These are phyloP conservation scores for Aspergillus asperescens DNA, from an alignment of 495 filamentous ascomycete species.

Conservation along the genomic window DNA sequence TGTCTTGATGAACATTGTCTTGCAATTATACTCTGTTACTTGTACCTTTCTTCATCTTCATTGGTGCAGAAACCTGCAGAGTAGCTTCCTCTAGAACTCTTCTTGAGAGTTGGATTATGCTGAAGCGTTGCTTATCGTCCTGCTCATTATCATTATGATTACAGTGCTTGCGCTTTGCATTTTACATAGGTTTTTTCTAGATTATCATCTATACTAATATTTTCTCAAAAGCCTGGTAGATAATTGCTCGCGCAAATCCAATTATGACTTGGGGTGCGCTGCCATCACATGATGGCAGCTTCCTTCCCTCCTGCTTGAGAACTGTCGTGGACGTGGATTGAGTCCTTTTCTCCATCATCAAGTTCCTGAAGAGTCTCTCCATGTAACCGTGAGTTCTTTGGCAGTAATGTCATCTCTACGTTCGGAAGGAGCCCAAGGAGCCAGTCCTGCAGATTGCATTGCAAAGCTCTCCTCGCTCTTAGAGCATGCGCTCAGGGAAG, in stretches of 20 bases:
- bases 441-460: not conserved
- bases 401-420: not conserved
- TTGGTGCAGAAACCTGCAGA: not conserved
- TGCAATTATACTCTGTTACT: not conserved
- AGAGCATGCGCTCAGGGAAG: not conserved
- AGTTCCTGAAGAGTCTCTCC: not conserved
- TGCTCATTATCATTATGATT: too few species aligned
- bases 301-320: not conserved
- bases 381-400: not conserved
- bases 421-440: not conserved
- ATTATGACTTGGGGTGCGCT: not conserved
- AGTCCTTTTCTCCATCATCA: not conserved
- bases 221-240: too few species aligned
- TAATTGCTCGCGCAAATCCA: not conserved
- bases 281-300: slow-evolving; percentile 6
- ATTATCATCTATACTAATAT: not conserved
- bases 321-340: not conserved
- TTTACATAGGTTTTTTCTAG: too few species aligned
- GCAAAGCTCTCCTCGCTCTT: slow-evolving; percentile 9
- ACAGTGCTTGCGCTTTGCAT: too few species aligned
- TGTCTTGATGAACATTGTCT: too few species aligned
- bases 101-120: not conserved
- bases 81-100: not conserved
- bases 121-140: too few species aligned
- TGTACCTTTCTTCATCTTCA: not conserved